Evolutionary conservation across 2,329 filamentous ascomycete species (phyloP).

Genomic region (Pseudogymnoascus sp.): DNA sequence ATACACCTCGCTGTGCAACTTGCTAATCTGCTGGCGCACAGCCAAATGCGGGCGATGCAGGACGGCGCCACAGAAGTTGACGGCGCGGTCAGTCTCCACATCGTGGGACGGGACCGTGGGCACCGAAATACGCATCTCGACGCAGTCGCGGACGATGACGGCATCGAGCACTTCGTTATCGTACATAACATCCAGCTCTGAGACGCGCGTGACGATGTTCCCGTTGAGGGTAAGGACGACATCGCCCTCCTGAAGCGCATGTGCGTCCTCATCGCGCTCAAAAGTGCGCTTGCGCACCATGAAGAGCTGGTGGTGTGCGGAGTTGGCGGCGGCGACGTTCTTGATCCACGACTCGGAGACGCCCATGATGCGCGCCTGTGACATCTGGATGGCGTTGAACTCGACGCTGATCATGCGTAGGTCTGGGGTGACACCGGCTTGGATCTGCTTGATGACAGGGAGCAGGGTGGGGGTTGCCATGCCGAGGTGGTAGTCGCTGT

Average conservation of each 20-base stretch:
- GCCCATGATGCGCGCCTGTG: conserved; percentile 93
- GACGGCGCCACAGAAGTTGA: conserved; percentile 92
- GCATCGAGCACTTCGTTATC: conserved; percentile 75
- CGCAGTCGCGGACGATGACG: conserved; percentile 74
- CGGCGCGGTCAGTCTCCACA: conserved; percentile 82
- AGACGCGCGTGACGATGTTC: conserved; percentile 85
- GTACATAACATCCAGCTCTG: conserved; percentile 95
- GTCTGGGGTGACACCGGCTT: conserved; percentile 67
- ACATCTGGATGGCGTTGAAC: conserved; percentile 92
- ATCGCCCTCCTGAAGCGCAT: conserved; percentile 76
- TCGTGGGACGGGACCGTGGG: conserved; percentile 82
- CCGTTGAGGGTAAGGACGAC: conserved; percentile 85
- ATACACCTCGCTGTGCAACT: conserved; percentile 93
- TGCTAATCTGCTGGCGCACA: conserved; percentile 93
- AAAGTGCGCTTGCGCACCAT: conserved; percentile 90
- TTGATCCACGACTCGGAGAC: conserved; percentile 94
- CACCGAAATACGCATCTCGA: conserved; percentile 68
- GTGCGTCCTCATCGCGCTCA: conserved; percentile 51
- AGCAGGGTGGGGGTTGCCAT: conserved; percentile 81
- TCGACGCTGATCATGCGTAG: conserved; percentile 90
- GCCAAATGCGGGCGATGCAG: conserved; percentile 91
- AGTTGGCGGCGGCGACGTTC: conserved; percentile 79
- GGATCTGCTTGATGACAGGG: conserved; percentile 81
- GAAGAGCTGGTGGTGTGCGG: conserved; percentile 90
- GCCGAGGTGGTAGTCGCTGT: conserved; percentile 94